Evolutionary conservation across 805 yeast species (phyloP), one percentile per base, ranked within the genome.

Genomic region (Zygosaccharomyces kombuchaensis): DNA sequence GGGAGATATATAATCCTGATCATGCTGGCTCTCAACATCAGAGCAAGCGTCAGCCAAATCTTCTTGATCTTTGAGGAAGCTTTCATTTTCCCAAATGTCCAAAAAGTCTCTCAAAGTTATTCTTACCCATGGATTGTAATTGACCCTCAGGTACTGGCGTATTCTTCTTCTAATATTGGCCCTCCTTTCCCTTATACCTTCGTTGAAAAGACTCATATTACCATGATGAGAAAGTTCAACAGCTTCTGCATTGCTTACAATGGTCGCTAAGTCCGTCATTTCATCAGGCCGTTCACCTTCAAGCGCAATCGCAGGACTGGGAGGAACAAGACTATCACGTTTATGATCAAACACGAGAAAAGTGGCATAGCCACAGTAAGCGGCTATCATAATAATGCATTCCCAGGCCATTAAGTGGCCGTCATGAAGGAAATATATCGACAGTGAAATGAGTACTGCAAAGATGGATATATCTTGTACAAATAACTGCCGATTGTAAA

Each of bases 381-480:
- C 58, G 0, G 61, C 46, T 7, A 84, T 68, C 76, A 90, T 75
- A 7, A 73, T 48, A 0, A 76, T 41, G 46, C 95, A 82, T 54
- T 81, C 84, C 62, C 71, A 57, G 10, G 76, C 57, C 34, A 72
- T 70, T 17, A 93, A 66, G 9, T 65, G 62, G 1, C 85, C 85
- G 59, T 78, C 82, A 1, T 69, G 52, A 6, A 85, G 63, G 39
- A 81, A 72, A n/a, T 63, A 50, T n/a, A 82, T 57, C 0, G 85
- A 64, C 6, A 82, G 52, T 0, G 72, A 34, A 0, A 81, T 67
- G 16, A 87, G 70, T 0, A 68, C 51, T 0, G 76, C 59, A 54
- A 88, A 83, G 54, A 85, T 76, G 0, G 65, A 52, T 0, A 79
- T 54, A 60, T 91, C 97, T 49, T 83, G 70, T 5, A 80, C 34